Evolutionary conservation across 176 grass and related monocot genomes (phyloP), one percentile per base, ranked within the genome.

Genomic region (Eleusine indica): DNA sequence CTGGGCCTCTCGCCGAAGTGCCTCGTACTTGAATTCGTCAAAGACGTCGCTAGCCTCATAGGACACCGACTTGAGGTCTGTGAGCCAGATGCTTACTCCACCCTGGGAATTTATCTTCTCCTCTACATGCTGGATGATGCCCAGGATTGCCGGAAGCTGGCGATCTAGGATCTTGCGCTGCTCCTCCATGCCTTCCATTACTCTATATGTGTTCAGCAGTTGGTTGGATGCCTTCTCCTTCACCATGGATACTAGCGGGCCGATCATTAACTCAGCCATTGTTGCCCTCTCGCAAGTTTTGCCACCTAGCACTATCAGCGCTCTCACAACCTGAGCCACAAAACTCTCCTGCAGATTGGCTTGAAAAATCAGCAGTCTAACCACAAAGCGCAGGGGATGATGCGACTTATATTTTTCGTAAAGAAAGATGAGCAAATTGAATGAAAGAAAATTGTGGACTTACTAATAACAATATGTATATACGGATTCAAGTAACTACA

Each of bases 21-120:
- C 67, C 60, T 86, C 86, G 1, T 86, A 86, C 8, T 60, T 74
- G 69, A 92, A 88, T 3, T 89, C 86, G 6, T 92, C 86, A 0
- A 89, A 84, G 30, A 92, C 1, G 9, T 89, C 83, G 0, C 71
- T 87, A 0, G 83, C 86, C 49, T 86, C 73, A 16, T 89, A 89
- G 49, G 86, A 67, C 0, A 44, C 82, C 42, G 46, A 37, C 80
- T 80, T 83, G 22, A 92, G 74, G 0, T 66, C 57, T 22, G 5
- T 0, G 2, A 89, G 73, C 86, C 82, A 86, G 3, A 22, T 40
- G 37, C 49, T n/a, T 3, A 86, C 56, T 17, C 29, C 74, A 6
- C 2, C 0, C 0, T 42, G 80, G 3, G 4, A 15, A 52, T 30
- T 44, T 66, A 29, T 58, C 9, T 66, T 74, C 58, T 51, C 58